Evolutionary conservation across 2,329 filamentous ascomycete species (phyloP).

Genomic region (Incumbomyces lentus): DNA sequence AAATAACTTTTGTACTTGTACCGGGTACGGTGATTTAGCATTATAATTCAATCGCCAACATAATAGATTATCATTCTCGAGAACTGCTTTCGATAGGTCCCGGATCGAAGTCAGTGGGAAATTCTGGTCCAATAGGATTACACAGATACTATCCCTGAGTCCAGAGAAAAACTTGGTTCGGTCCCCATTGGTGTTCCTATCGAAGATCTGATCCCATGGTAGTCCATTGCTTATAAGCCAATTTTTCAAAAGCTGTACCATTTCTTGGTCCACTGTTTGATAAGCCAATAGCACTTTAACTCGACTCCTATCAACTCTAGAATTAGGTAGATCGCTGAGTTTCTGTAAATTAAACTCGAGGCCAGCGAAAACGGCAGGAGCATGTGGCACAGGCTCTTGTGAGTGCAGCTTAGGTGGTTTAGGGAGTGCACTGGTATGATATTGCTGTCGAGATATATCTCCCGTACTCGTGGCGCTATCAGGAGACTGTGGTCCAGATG

Average conservation of each 20-base stretch:
- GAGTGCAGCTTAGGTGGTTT: too few relatives aligned
- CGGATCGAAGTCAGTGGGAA: neutral
- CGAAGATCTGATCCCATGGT: neutral
- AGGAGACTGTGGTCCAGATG: too few relatives aligned
- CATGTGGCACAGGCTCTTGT: neutral
- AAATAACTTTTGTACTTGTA: neutral
- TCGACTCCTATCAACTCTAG: neutral
- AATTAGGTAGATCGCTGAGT: neutral
- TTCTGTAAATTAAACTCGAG: neutral
- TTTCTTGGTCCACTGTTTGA: neutral
- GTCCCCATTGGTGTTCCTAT: neutral
- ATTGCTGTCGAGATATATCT: too few relatives aligned
- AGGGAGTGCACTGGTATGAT: too few relatives aligned
- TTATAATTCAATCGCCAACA: constrained; percentile 3
- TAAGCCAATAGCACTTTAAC: neutral
- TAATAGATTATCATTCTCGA: constrained; percentile 6
- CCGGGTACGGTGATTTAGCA: neutral
- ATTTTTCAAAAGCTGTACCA: neutral
- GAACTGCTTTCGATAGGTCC: neutral
- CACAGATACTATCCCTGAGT: neutral
- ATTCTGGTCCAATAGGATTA: constrained; percentile 1
- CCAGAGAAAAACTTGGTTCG: neutral
- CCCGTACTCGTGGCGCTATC: too few relatives aligned
- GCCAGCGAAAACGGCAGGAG: neutral
- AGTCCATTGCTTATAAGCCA: neutral